Evolutionary conservation across 768 basidiomycete species (phyloP).

Genomic region (Russula foetens): DNA sequence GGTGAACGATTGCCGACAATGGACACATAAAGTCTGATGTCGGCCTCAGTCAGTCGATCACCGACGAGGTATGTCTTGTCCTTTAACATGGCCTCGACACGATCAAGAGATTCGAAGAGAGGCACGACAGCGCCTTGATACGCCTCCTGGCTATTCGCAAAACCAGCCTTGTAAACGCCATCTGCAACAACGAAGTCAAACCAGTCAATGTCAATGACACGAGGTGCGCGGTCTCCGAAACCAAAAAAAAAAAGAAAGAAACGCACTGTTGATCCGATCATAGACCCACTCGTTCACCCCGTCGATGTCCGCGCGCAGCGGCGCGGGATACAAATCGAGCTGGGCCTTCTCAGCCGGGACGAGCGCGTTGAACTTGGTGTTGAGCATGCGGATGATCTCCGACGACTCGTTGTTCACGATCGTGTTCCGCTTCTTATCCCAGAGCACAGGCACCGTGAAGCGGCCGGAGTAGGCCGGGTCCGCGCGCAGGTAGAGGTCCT

Average conservation of each 20-base stretch:
- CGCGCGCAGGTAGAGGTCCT: slow-evolving; percentile 77
- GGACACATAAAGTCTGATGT: slow-evolving; percentile 87
- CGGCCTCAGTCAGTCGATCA: slow-evolving; percentile 74
- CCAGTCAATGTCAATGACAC: too few relatives aligned
- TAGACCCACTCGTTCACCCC: slow-evolving; percentile 82
- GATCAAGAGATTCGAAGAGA: slow-evolving; percentile 74
- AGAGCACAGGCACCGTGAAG: slow-evolving; percentile 85
- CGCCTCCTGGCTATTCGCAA: slow-evolving; percentile 72
- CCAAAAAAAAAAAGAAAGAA: background rate
- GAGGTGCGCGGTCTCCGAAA: too few relatives aligned
- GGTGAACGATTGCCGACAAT: slow-evolving; percentile 46
- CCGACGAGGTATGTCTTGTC: slow-evolving; percentile 84
- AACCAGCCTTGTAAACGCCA: slow-evolving; percentile 85
- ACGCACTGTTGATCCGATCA: slow-evolving; percentile 72
- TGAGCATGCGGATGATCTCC: slow-evolving; percentile 93
- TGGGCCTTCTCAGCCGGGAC: slow-evolving; percentile 56
- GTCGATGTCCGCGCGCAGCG: slow-evolving; percentile 70
- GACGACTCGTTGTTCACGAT: slow-evolving; percentile 96
- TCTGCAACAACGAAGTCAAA: slow-evolving; percentile 34
- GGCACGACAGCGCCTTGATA: slow-evolving; percentile 71
- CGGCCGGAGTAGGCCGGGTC: slow-evolving; percentile 65
- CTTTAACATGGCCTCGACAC: slow-evolving; percentile 65
- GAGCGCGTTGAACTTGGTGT: slow-evolving; percentile 71
- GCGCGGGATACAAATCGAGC: slow-evolving; percentile 72
- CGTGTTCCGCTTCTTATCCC: slow-evolving; percentile 82